Evolutionary conservation across 768 basidiomycete genomes (phyloP).

Genomic region (Tulasnella sp.): DNA sequence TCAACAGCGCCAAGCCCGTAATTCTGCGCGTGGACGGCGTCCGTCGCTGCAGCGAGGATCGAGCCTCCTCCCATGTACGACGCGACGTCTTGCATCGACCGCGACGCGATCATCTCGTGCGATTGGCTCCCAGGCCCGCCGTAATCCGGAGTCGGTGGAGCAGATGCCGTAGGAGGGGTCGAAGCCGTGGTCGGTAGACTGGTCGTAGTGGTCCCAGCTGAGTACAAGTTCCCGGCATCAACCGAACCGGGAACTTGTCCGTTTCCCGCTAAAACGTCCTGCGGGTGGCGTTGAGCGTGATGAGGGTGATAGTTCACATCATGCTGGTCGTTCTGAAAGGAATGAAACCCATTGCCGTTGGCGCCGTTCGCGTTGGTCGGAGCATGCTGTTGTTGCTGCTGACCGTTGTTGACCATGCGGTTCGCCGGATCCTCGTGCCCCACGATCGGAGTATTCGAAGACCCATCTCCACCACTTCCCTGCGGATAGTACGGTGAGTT

Average conservation of each 20-base stretch:
- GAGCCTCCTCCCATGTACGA: slow-evolving; percentile 1
- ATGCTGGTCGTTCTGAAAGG: not conserved
- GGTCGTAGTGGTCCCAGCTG: slow-evolving; percentile 5
- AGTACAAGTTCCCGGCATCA: slow-evolving; percentile 1
- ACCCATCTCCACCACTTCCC: not conserved
- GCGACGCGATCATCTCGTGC: not conserved
- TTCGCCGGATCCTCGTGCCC: not conserved
- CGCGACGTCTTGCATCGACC: not conserved
- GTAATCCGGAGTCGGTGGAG: not conserved
- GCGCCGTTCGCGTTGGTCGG: not conserved
- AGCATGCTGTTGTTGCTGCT: not conserved
- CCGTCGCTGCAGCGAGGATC: not conserved
- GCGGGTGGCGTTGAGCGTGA: not conserved
- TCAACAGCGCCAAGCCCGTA: not conserved
- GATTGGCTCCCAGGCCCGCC: not conserved
- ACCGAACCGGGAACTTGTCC: not conserved
- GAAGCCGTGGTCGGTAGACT: slow-evolving; percentile 11
- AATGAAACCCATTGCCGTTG: not conserved
- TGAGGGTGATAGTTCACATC: not conserved
- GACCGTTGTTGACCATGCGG: slow-evolving; percentile 9
- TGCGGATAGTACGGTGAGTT: slow-evolving; percentile 3
- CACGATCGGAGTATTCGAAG: not conserved
- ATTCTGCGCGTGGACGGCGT: not conserved
- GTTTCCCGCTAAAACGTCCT: not conserved
- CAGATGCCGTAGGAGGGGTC: not conserved